These are phyloP conservation scores for Pochonia chlamydosporia DNA, from an alignment of 2,329 filamentous ascomycete species.

Conservation along the genomic window DNA sequence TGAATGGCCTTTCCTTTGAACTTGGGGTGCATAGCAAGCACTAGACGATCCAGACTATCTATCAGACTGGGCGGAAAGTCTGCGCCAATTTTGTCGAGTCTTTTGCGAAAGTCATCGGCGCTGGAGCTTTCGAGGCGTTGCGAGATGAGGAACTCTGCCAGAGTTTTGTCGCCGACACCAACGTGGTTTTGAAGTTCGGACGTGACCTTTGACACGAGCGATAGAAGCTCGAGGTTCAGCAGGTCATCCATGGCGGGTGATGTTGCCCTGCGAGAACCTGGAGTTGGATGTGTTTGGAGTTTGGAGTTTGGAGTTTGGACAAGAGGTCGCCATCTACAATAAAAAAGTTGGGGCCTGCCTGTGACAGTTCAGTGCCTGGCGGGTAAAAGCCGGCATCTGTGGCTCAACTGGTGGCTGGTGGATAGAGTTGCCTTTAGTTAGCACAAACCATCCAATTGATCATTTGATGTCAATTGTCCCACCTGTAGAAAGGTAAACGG, in stretches of 20 bases:
- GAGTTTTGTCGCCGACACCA: constrained; percentile 85
- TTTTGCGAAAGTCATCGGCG: constrained; percentile 67
- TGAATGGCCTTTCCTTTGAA: constrained; percentile 56
- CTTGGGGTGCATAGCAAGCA: constrained; percentile 85
- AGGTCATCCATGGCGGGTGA: constrained; percentile 73
- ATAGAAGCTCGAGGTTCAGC: constrained; percentile 83
- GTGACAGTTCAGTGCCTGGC: background rate
- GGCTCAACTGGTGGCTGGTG: background rate
- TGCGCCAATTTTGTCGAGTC: constrained; percentile 69
- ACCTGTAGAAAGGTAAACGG: no score
- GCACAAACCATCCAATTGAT: no score
- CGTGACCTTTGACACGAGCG: constrained; percentile 89
- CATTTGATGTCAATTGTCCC: no score
- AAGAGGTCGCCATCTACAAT: background rate
- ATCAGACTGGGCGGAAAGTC: constrained; percentile 81
- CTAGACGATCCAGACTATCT: constrained; percentile 84
- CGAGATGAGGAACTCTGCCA: constrained; percentile 93
- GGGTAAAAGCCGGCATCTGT: background rate
- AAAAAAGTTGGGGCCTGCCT: background rate
- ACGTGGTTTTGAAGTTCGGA: constrained; percentile 93
- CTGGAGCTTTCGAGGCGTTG: constrained; percentile 72
- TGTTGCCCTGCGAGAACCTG: constrained; percentile 10
- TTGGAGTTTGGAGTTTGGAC: no score
- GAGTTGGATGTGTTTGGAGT: background rate
- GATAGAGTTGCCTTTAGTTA: no score